phyloP scores from a whole-genome alignment of 257 asterid genomes.

The Petrea volubilis region DNA sequence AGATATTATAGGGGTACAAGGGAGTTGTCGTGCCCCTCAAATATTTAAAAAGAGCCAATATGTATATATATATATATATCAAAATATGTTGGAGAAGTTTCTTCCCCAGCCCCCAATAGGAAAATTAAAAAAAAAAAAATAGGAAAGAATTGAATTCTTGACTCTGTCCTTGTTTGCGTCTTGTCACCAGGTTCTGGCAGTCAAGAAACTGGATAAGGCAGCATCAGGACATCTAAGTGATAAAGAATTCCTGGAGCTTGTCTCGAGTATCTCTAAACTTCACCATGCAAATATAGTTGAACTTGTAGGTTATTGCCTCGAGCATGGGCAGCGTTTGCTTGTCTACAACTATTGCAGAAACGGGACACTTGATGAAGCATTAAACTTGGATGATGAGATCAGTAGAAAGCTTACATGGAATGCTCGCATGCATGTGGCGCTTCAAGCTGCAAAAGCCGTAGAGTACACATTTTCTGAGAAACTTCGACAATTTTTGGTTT shows the following conservation, averaged over 20 bases:
- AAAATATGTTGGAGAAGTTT: no score
- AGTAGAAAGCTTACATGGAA: slow-evolving; percentile 82
- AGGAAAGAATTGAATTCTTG: not conserved
- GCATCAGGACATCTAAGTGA: slow-evolving; percentile 54
- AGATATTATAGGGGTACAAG: no score
- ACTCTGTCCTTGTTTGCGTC: slow-evolving; percentile 4
- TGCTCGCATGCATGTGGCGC: slow-evolving; percentile 73
- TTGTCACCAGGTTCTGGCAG: slow-evolving; percentile 64
- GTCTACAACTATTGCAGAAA: slow-evolving; percentile 67
- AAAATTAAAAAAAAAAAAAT: no score
- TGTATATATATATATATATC: no score
- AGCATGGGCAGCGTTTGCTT: slow-evolving; percentile 81
- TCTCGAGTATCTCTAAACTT: slow-evolving; percentile 57
- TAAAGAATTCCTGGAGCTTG: slow-evolving; percentile 69
- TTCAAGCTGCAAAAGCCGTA: slow-evolving; percentile 89
- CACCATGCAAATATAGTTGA: slow-evolving; percentile 62
- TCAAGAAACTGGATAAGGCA: slow-evolving; percentile 70
- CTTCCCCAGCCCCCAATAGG: no score
- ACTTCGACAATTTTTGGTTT: not conserved
- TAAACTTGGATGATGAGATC: slow-evolving; percentile 64
- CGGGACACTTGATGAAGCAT: slow-evolving; percentile 83
- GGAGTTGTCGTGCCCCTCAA: no score
- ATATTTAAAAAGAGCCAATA: no score
- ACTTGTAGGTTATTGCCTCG: slow-evolving; percentile 83
- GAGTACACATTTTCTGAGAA: slow-evolving; percentile 60